These are phyloP conservation scores for Torulaspora quercuum DNA, from an alignment of 805 yeast species.

Conservation along the genomic window DNA sequence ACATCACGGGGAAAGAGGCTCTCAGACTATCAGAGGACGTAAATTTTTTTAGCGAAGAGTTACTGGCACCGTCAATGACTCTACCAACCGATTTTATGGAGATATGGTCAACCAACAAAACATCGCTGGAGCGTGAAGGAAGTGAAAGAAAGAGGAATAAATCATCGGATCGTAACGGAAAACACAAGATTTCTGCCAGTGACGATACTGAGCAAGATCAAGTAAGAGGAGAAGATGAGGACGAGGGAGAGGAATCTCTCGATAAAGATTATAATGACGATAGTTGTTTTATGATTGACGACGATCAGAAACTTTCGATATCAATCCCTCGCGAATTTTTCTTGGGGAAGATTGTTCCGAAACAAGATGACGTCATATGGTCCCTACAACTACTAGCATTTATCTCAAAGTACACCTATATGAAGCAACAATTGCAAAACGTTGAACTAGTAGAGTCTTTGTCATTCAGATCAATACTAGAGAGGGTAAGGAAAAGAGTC, in stretches of 20 bases:
- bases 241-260: conserved; percentile 5
- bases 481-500: conserved; percentile 19
- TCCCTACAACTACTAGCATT: conserved; percentile 87
- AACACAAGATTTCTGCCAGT: not conserved
- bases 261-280: conserved; percentile 9
- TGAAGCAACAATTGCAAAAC: conserved; percentile 69
- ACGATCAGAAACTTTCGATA: conserved; percentile 27
- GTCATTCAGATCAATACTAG: conserved; percentile 45
- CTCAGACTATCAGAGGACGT: conserved; percentile 17
- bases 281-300: conserved; percentile 17
- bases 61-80: conserved; percentile 16
- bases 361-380: conserved; percentile 93
- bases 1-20: conserved; percentile 20
- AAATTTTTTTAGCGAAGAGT: conserved; percentile 14
- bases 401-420: conserved; percentile 81
- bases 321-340: conserved; percentile 51
- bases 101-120: conserved; percentile 21
- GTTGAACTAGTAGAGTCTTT: conserved; percentile 73
- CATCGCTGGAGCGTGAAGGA: conserved; percentile 2
- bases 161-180: conserved; percentile 1
- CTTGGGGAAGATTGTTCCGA: conserved; percentile 77
- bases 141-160: not conserved
- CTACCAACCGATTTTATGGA: conserved; percentile 27
- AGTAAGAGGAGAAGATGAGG: too few relatives aligned
- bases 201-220: too few relatives aligned